Evolutionary conservation across 129 eudicot species (phyloP).

Genomic region (Sambucus nigra): DNA sequence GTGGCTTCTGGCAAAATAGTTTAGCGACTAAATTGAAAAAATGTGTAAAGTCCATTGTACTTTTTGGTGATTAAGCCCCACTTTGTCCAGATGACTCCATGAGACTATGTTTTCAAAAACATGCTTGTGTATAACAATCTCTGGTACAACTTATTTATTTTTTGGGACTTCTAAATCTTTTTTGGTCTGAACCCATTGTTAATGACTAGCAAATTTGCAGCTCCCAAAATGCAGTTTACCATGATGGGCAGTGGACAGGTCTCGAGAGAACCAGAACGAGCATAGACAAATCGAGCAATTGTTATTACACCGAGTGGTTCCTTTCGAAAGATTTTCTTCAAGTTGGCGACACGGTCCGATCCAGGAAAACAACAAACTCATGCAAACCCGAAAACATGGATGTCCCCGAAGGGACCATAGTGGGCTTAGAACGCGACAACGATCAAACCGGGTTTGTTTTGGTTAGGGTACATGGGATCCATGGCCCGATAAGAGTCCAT

Average conservation of each 20-base stretch:
- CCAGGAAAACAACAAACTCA: constrained; percentile 65
- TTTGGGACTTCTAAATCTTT: not conserved
- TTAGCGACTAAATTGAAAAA: no score
- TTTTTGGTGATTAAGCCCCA: no score
- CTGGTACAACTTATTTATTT: not conserved
- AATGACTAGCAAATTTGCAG: constrained; percentile 33
- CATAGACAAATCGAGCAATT: constrained; percentile 25
- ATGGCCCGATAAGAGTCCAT: constrained; percentile 72
- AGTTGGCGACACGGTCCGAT: constrained; percentile 77
- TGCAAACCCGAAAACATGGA: constrained; percentile 66
- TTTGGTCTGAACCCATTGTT: no score
- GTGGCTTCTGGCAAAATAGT: no score
- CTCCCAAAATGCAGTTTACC: constrained; percentile 34
- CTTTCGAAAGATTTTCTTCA: constrained; percentile 65
- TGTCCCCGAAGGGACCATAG: constrained; percentile 60
- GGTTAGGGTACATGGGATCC: constrained; percentile 71
- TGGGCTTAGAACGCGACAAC: constrained; percentile 57
- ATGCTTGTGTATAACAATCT: not conserved
- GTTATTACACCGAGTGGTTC: constrained; percentile 75
- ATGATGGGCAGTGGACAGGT: constrained; percentile 43
- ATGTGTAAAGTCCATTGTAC: no score
- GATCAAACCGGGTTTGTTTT: constrained; percentile 39
- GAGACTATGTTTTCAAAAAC: not conserved
- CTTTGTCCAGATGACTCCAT: no score
- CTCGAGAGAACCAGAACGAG: constrained; percentile 20